Base-by-base conservation (phyloP, 805 yeast species). In the Candida morakotiae region DNA sequence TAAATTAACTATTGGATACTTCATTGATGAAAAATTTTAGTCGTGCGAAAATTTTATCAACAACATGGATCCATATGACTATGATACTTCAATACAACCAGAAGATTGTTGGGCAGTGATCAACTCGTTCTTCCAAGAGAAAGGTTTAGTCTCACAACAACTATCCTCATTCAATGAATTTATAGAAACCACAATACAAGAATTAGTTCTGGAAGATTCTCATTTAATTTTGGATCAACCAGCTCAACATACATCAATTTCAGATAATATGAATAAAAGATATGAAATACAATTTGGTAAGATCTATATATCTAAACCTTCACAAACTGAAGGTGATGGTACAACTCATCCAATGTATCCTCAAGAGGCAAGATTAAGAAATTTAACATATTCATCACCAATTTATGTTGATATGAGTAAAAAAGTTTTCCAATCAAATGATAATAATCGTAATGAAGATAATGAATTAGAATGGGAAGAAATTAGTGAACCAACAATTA, bases 81-180 rank as follows among this genome's bases (percentile, higher is more conserved):
- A 74, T 46, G n/a, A n/a, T n/a, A 86, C 77, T 44, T 77, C 82
- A 55, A 87, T 93, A 67, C 88, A 98, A 22, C 86, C 96, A 20
- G 98, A 93, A 69, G 98, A 93, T 72, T 93, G 98, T 66, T 93
- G 99, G 99, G 83, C 95, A 22, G 98, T 93, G 45, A 93, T 93
- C 49, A 84, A 96, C 20, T 79, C 98, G 13, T 93, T 93, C 64
- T 93, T 93, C 73, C 87, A 84, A 65, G 94, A 89, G 56, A 91
- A 89, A 58, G 98, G 98, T 43, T 75, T 93, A 49, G 99, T 93
- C 20, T 88, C 98, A 17, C 98, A 93, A 67, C 99, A 93, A 71
- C 73, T 93, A 55, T 98, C 93, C 57, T 94, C 98, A 14, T 93
- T 94, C 60, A 96, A 93, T 67, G 98, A 93, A 69, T 93, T 93